phyloP scores from a whole-genome alignment of 768 basidiomycete species.

The Trametes elegans region DNA sequence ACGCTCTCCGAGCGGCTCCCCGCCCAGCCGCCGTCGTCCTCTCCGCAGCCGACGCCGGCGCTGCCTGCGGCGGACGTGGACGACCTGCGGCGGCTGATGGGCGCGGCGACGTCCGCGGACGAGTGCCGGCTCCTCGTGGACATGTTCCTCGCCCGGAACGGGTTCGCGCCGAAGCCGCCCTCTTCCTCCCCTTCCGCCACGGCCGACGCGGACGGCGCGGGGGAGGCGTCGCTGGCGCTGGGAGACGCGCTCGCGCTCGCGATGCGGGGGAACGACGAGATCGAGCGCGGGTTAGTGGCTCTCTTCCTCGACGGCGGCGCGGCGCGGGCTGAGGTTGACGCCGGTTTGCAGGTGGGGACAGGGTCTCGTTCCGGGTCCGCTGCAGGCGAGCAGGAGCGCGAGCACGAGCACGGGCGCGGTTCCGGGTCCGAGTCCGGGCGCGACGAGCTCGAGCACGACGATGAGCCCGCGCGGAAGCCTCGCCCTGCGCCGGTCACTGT shows the following conservation, averaged over 20 bases:
- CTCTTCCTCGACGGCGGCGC: constrained; percentile 22
- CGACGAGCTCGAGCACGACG: not conserved
- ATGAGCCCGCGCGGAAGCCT: not conserved
- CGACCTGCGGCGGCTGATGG: constrained; percentile 67
- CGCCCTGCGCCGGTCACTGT: not conserved
- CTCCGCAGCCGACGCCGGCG: constrained; percentile 27
- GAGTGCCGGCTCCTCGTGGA: constrained; percentile 86
- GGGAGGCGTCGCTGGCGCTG: not conserved
- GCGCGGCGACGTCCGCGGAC: constrained; percentile 67
- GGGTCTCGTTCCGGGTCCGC: not conserved
- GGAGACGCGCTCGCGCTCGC: constrained; percentile 16
- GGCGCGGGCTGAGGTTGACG: constrained; percentile 8
- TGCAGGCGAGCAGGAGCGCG: not conserved
- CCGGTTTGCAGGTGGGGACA: constrained; percentile 8
- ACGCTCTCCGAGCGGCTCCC: constrained; percentile 9
- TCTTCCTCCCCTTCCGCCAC: too few species aligned
- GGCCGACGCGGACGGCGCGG: not conserved
- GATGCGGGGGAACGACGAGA: constrained; percentile 12
- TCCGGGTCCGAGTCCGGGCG: not conserved
- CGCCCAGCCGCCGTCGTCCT: too few species aligned
- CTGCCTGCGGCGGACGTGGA: constrained; percentile 47
- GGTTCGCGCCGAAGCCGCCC: constrained; percentile 13
- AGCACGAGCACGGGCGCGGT: not conserved
- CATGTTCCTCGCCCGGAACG: constrained; percentile 60
- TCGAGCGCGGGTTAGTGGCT: constrained; percentile 23